Base-by-base conservation (phyloP, 768 basidiomycete species). In the Mycena kentingensis region DNA sequence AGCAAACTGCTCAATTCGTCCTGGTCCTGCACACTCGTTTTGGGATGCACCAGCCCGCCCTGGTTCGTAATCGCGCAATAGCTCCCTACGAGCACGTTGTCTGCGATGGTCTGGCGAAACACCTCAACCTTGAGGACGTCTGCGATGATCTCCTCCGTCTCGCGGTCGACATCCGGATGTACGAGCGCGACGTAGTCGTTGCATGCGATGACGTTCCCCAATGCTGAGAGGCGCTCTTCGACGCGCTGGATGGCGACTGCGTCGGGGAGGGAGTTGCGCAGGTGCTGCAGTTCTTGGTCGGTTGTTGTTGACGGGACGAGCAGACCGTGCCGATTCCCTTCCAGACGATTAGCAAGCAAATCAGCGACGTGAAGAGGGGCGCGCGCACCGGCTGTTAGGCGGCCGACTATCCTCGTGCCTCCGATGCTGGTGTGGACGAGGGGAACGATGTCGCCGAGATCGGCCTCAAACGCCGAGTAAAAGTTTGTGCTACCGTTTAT, bases 141-240 rank as follows among this genome's bases (percentile, higher is more conserved):
- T 25, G 97, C 97, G 72, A 99, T 98, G 74, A 99, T 98, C 72
- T 99, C 97, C 67, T 99, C 97, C 21, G 97, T 99, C 73, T 98
- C 97, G 56, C 97, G 85, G 74, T 98, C 97, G 54, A 98, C 75
- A 60, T 99, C 97, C 7, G 97, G 97, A 70, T 99, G 97, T 22
- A 98, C 97, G 62, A 99, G 87, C 7, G 97, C 97, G 60, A 99
- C 96, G 65, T 98, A 90, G 75, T 99, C 97, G 71, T 98, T 99
- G 75, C 92, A 95, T 12, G 93, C 93, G 69, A 99, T 95, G 56
- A 99, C 96, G 68, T 99, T 99, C 21, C 97, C 97, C 24, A 99
- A 85, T 0, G 97, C 97, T 18, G 93, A 96, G 56, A 99, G 78
- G 25, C 97, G 88, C 75, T 98, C 97, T 68, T 99, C 97, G 49